These are phyloP conservation scores for Fusarium transvaalense DNA, from an alignment of 2,329 filamentous ascomycete genomes.

Conservation along the genomic window DNA sequence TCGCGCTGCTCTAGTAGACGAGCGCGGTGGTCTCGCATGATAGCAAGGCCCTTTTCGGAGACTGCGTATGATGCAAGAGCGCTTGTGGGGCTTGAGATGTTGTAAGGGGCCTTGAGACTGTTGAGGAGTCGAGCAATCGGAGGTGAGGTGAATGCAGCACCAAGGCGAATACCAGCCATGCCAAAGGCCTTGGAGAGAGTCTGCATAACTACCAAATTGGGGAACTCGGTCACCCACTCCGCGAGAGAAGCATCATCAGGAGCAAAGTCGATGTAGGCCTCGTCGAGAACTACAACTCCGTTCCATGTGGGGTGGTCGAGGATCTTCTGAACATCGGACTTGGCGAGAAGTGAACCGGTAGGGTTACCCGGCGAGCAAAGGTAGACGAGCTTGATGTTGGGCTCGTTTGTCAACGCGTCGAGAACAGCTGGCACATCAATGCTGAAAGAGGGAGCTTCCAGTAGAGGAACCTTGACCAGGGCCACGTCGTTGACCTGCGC, in stretches of 20 bases:
- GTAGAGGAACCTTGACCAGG: slow-evolving; percentile 87
- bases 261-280: slow-evolving; percentile 96
- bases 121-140: slow-evolving; percentile 86
- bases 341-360: slow-evolving; percentile 82
- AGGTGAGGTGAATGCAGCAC: slow-evolving; percentile 82
- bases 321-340: slow-evolving; percentile 78
- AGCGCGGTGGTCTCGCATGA: slow-evolving; percentile 79
- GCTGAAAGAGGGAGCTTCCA: slow-evolving; percentile 77
- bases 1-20: slow-evolving; percentile 81
- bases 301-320: slow-evolving; percentile 94
- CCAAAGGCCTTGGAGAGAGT: slow-evolving; percentile 98
- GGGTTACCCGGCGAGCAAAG: slow-evolving; percentile 97
- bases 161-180: slow-evolving; percentile 91
- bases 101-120: slow-evolving; percentile 95
- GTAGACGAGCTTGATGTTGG: slow-evolving; percentile 87
- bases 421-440: slow-evolving; percentile 79
- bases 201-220: slow-evolving; percentile 97
- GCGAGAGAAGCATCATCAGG: slow-evolving; percentile 81
- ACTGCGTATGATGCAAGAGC: slow-evolving; percentile 82
- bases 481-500: slow-evolving; percentile 93
- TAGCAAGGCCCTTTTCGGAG: slow-evolving; percentile 71
- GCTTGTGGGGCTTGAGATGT: slow-evolving; percentile 89
- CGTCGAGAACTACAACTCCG: slow-evolving; percentile 91
- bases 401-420: slow-evolving; percentile 68
- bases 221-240: slow-evolving; percentile 91